Evolutionary conservation across 306 rosid genomes (phyloP), one percentile per base, ranked within the genome.

Genomic region (Fagus sylvatica): DNA sequence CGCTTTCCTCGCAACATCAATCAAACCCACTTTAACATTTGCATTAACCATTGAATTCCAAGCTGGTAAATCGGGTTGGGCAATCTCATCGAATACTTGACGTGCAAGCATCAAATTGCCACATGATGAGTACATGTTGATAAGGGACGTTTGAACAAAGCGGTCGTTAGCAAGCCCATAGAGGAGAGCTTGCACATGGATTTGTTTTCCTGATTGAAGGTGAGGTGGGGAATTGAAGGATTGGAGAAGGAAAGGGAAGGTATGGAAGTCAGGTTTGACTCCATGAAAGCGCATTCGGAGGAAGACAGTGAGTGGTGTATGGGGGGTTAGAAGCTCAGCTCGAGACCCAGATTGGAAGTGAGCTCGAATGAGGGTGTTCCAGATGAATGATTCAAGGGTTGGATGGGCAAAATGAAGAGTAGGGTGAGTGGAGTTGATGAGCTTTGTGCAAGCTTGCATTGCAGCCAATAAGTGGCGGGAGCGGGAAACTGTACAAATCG

Each of bases 291-390:
- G 95, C 95, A 90, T 90, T 74, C 92, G 95, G 46, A 36, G 84
- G 79, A 81, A 90, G 84, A 86, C 5, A 56, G 84, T 84, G 77
- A 90, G 60, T 36, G 95, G 81, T 40, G 88, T 73, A 36, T 53
- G 84, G 28, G 28, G 28, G 13, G 71, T 43, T 22, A 71, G 3
- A 39, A 41, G 17, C 9, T 36, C 60, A 32, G 37, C 11, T 57
- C 40, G 46, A 2, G 56, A 34, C 46, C 76, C 51, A 57, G 82
- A 15, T 56, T 81, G 83, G 48, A 53, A 36, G 40, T 69, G 80
- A 80, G 79, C 69, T 71, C 96, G 85, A 81, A 89, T 89, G 36
- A 88, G 91, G 56, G 78, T 88, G 75, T 90, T 90, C 93, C 93
- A 90, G 68, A 78, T 68, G 71, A 82, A 90, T 69, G 87, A 83